A percentile compares a stretch with the other conserved stretches of the same genome.
Evolutionary conservation across 306 rosid genomes (phyloP).

Genomic region (Glycine soja): DNA sequence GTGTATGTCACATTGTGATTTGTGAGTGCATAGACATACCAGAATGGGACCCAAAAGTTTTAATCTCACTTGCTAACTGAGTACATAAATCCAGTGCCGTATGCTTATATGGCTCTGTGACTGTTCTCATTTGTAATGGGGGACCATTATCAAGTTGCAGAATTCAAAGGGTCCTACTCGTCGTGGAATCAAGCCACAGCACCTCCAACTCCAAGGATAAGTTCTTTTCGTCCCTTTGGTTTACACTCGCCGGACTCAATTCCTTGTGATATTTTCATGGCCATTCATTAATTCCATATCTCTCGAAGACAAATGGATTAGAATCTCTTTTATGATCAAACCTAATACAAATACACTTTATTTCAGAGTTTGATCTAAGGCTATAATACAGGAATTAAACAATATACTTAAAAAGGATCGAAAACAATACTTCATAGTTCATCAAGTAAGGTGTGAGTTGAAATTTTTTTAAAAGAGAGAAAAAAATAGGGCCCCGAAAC

Average conservation of each 20-base stretch:
- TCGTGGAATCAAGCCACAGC: neutral
- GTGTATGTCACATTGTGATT: neutral
- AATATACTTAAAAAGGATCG: neutral
- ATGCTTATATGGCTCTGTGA: neutral
- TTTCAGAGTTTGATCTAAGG: too few relatives aligned
- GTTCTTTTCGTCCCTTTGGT: neutral
- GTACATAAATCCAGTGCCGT: constrained; percentile 1
- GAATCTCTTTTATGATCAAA: too few relatives aligned
- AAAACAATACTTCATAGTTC: neutral
- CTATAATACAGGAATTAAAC: too few relatives aligned
- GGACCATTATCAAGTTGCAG: constrained; percentile 39
- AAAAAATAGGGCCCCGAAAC: too few relatives aligned
- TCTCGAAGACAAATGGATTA: too few relatives aligned
- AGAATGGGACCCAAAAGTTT: constrained; percentile 26
- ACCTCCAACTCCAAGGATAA: neutral
- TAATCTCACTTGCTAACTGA: constrained; percentile 28
- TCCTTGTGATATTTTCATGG: neutral
- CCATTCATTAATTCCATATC: too few relatives aligned
- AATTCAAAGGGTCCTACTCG: constrained; percentile 30
- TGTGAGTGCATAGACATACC: neutral
- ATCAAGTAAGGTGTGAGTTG: neutral
- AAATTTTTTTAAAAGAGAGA: too few relatives aligned
- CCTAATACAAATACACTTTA: too few relatives aligned
- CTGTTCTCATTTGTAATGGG: neutral
- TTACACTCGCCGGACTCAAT: neutral